These are phyloP conservation scores for Ogataea paradorogensis DNA, from an alignment of 805 yeast genomes.

Conservation along the genomic window DNA sequence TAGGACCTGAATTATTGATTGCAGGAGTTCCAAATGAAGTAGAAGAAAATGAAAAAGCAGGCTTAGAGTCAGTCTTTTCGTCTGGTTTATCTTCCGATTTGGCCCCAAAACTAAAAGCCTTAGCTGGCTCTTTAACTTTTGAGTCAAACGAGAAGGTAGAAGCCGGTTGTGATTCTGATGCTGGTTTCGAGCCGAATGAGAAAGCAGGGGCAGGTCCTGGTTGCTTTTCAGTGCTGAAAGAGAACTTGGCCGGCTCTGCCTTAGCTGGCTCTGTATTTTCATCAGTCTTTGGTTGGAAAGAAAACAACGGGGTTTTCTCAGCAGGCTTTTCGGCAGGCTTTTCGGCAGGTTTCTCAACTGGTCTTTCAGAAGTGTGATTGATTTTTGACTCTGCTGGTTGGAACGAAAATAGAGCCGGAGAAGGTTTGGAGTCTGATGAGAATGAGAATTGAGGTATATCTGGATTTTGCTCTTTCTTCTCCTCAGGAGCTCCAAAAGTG, in stretches of 20 bases:
- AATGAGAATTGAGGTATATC: not conserved
- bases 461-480: not conserved
- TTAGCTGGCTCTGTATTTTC: no score
- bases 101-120: slow-evolving; percentile 15
- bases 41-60: not conserved
- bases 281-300: no score
- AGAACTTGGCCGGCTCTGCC: no score
- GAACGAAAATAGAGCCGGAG: not conserved
- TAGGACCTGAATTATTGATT: not conserved
- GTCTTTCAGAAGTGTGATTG: no score
- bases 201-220: not conserved
- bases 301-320: no score
- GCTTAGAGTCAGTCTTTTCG: not conserved
- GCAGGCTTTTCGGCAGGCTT: no score
- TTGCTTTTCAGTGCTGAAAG: no score
- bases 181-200: not conserved
- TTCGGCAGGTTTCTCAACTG: no score
- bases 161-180: not conserved
- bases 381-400: not conserved
- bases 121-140: not conserved
- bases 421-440: no score
- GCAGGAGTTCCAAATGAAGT: not conserved
- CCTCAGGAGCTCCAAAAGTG: not conserved
- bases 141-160: not conserved
- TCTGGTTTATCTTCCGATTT: not conserved